Conservation (phyloP, 768 basidiomycete species). For the Naematelia encephala region DNA sequence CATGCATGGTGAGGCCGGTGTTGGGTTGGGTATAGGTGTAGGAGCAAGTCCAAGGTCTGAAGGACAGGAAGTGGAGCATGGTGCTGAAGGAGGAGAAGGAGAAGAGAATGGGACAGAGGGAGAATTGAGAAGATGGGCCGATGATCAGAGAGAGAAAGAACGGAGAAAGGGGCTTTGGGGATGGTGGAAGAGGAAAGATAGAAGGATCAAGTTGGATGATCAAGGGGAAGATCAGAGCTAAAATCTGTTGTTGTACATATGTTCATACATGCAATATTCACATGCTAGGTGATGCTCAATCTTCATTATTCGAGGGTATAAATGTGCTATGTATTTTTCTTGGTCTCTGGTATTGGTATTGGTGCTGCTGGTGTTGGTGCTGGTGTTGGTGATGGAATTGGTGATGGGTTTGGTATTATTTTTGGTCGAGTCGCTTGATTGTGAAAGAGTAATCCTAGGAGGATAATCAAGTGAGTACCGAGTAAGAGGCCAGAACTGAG, state of each 20-base stretch:
- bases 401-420: not conserved
- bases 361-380: not conserved
- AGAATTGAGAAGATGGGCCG: no score
- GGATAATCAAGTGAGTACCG: conserved; percentile 57
- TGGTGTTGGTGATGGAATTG: not conserved
- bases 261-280: not conserved
- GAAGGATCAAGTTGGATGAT: not conserved
- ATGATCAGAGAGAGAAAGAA: no score
- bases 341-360: no score
- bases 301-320: not conserved
- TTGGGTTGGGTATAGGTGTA: not conserved
- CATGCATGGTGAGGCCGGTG: conserved; percentile 15
- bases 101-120: no score
- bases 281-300: not conserved
- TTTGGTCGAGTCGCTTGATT: no score
- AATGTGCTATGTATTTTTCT: not conserved
- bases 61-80: conserved; percentile 5
- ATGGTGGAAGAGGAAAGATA: not conserved
- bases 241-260: not conserved
- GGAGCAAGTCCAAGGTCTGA: conserved; percentile 20
- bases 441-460: conserved; percentile 54
- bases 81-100: conserved; percentile 1
- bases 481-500: conserved; percentile 63
- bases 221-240: not conserved
- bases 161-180: not conserved